Conservation (phyloP, 1,139 yeast species). For the Debaryomyces sp. region DNA sequence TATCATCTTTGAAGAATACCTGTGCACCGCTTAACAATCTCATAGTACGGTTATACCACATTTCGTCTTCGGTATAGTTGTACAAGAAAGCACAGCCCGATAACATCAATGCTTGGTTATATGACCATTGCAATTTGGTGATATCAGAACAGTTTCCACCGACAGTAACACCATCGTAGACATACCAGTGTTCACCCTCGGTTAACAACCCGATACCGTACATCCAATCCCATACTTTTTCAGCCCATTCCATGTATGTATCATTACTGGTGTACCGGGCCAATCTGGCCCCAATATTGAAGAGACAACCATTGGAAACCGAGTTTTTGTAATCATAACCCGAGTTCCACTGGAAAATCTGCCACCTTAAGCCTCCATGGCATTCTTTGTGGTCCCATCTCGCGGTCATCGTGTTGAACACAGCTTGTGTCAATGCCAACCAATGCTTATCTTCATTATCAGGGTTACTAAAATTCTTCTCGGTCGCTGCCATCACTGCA, state of each 20-base stretch:
- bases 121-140: constrained; percentile 77
- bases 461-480: constrained; percentile 73
- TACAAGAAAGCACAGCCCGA: constrained; percentile 84
- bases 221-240: constrained; percentile 83
- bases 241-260: constrained; percentile 79
- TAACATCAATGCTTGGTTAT: constrained; percentile 80
- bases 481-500: constrained; percentile 82
- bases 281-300: constrained; percentile 84
- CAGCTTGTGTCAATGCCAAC: constrained; percentile 77
- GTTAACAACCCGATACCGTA: constrained; percentile 57
- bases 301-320: constrained; percentile 87
- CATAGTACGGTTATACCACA: constrained; percentile 67
- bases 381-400: constrained; percentile 83
- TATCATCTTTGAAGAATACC: constrained; percentile 56
- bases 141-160: constrained; percentile 62
- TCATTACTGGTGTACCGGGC: constrained; percentile 79
- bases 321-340: constrained; percentile 93
- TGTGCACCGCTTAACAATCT: constrained; percentile 54
- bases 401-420: constrained; percentile 84
- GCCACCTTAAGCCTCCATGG: constrained; percentile 95
- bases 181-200: constrained; percentile 50
- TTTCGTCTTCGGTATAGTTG: constrained; percentile 66
- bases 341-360: constrained; percentile 90
- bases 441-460: constrained; percentile 44
- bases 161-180: constrained; percentile 79